These are phyloP conservation scores for Cutaneotrichosporon arboriforme DNA, from an alignment of 1,284 basidiomycete species.

Conservation along the genomic window DNA sequence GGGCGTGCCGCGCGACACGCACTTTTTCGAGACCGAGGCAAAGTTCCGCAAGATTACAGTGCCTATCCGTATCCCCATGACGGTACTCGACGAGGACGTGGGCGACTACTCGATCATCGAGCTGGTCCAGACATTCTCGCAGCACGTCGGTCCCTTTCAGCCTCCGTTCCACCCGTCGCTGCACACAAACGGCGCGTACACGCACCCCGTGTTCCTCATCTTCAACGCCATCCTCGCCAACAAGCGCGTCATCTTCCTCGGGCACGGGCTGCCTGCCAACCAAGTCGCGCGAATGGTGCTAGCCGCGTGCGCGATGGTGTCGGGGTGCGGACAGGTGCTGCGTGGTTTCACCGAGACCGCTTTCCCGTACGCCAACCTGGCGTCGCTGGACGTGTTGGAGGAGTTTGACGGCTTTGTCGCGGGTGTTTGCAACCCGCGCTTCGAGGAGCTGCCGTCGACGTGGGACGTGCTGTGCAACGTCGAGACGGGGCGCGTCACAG, in stretches of 20 bases:
- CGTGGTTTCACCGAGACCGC: constrained; percentile 80
- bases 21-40: constrained; percentile 81
- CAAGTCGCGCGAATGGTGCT: constrained; percentile 85
- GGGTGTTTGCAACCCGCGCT: constrained; percentile 93
- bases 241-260: constrained; percentile 90
- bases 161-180: constrained; percentile 84
- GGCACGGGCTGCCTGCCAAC: constrained; percentile 76
- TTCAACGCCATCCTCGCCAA: constrained; percentile 92
- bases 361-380: constrained; percentile 89
- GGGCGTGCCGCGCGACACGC: constrained; percentile 70
- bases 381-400: constrained; percentile 82
- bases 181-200: constrained; percentile 82
- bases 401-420: constrained; percentile 85
- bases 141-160: constrained; percentile 56
- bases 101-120: constrained; percentile 95
- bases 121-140: constrained; percentile 81
- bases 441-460: constrained; percentile 67
- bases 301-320: constrained; percentile 84
- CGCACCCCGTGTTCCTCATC: constrained; percentile 87
- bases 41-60: constrained; percentile 69
- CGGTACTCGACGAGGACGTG: constrained; percentile 85
- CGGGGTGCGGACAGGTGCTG: constrained; percentile 78
- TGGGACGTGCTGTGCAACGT: constrained; percentile 95
- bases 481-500: constrained; percentile 73
- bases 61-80: constrained; percentile 79